These are phyloP conservation scores for Cryptosporidium felis DNA, from an alignment of 169 alveolate species.

Conservation along the genomic window DNA sequence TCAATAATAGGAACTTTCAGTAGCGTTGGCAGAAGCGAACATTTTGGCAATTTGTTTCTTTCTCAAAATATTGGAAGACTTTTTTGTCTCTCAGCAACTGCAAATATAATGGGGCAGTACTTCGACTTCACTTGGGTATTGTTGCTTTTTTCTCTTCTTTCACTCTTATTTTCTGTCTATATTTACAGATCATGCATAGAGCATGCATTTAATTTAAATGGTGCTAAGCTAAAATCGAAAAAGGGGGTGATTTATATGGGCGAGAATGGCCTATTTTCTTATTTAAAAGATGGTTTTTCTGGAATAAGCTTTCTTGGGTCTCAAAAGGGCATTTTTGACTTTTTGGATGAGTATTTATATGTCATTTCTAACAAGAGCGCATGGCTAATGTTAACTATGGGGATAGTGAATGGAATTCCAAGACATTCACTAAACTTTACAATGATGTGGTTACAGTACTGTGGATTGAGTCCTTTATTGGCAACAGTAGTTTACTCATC, in stretches of 20 bases:
- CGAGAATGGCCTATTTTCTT: not conserved
- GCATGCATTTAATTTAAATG: too few species aligned
- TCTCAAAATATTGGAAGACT: slow-evolving; percentile 67
- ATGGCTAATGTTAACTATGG: slow-evolving; percentile 76
- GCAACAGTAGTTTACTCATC: slow-evolving; percentile 74
- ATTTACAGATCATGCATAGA: slow-evolving; percentile 7
- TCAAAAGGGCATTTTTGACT: not conserved
- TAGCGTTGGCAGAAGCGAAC: slow-evolving; percentile 39
- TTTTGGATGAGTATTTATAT: slow-evolving; percentile 58
- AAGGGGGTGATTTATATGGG: too few species aligned
- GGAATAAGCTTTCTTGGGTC: not conserved
- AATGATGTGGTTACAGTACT: slow-evolving; percentile 77
- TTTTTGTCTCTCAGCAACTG: slow-evolving; percentile 49
- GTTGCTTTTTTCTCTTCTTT: slow-evolving; percentile 9
- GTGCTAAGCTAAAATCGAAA: too few species aligned
- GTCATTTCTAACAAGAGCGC: slow-evolving; percentile 76
- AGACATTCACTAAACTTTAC: slow-evolving; percentile 75
- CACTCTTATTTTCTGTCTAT: slow-evolving; percentile 31
- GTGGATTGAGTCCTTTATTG: slow-evolving; percentile 76
- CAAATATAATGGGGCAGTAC: slow-evolving; percentile 43
- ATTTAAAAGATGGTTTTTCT: too few species aligned
- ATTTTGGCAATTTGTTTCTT: slow-evolving; percentile 53
- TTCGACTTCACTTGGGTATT: slow-evolving; percentile 31
- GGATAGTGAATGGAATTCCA: slow-evolving; percentile 77
- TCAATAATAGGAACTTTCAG: slow-evolving; percentile 59